A percentile compares a stretch with the other conserved stretches of the same genome.
phyloP scores from a whole-genome alignment of 129 eudicot genomes.

The Gnaphalium uliginosum region DNA sequence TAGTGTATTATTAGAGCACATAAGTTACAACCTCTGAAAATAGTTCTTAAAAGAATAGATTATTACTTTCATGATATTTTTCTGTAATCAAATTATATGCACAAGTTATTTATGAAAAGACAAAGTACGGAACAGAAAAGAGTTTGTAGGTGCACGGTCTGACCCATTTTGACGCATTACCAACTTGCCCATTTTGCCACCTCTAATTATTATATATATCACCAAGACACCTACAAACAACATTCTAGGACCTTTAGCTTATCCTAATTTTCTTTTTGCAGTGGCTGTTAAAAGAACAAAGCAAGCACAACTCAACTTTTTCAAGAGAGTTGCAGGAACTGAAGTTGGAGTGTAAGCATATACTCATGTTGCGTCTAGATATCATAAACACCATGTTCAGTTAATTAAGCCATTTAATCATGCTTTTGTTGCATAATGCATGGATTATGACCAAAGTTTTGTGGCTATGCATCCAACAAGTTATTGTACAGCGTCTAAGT shows the following conservation, averaged over 20 bases:
- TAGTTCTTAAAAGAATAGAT: too few relatives aligned
- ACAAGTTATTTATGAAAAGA: background rate
- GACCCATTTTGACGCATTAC: background rate
- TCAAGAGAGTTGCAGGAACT: conserved; percentile 42
- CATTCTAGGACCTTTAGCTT: background rate
- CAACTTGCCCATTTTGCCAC: background rate
- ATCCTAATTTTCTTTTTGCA: conserved; percentile 6
- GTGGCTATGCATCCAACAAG: conserved; percentile 13
- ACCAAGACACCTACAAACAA: background rate
- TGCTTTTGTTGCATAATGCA: conserved; percentile 6
- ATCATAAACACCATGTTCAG: conserved; percentile 19
- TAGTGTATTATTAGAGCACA: background rate
- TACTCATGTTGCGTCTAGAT: conserved; percentile 11
- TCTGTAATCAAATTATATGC: background rate
- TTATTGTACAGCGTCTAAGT: conserved; percentile 17
- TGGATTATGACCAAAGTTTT: conserved; percentile 13
- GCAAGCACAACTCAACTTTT: conserved; percentile 63
- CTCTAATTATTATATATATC: background rate
- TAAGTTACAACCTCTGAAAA: background rate
- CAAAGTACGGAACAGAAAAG: background rate
- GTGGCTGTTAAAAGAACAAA: conserved; percentile 56
- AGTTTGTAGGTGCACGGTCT: background rate
- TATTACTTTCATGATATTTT: too few relatives aligned
- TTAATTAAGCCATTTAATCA: conserved; percentile 11
- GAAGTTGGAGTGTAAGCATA: conserved; percentile 40